These are phyloP conservation scores for Candida cerambycidarum DNA, from an alignment of 805 yeast species.

Conservation along the genomic window DNA sequence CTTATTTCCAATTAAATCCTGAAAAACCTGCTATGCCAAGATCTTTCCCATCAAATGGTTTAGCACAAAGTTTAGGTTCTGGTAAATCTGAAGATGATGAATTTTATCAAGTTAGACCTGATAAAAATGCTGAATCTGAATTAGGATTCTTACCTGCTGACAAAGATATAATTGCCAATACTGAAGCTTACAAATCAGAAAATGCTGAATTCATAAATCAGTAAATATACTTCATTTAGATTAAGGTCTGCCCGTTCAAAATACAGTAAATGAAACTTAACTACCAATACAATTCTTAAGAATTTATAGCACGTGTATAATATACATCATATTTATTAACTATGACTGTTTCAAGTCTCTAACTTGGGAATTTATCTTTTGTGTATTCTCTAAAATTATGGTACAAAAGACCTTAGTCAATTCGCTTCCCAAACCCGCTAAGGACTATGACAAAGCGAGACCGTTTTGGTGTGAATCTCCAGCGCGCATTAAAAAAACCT, in stretches of 20 bases:
- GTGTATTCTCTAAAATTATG: too few species aligned
- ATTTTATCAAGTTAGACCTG: conserved; percentile 44
- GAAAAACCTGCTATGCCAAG: conserved; percentile 76
- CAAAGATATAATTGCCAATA: conserved; percentile 25
- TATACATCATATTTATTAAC: conserved; percentile 12
- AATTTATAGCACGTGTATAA: conserved; percentile 9
- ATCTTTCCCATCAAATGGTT: conserved; percentile 71
- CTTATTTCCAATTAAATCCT: conserved; percentile 51
- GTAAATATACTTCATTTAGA: conserved; percentile 13
- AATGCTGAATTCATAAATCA: conserved; percentile 39
- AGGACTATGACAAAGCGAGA: too few species aligned
- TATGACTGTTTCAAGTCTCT: too few species aligned
- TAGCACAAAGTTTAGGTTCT: conserved; percentile 74
- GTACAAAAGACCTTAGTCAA: too few species aligned
- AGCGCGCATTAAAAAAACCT: conserved; percentile 1
- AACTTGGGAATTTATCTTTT: too few species aligned
- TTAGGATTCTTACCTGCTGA: conserved; percentile 37
- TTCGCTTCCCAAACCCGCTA: too few species aligned
- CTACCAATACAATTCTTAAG: conserved; percentile 1
- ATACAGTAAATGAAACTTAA: too few species aligned
- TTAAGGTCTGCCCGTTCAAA: too few species aligned
- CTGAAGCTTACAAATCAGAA: conserved; percentile 31
- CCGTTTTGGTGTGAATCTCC: too few species aligned
- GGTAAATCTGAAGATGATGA: conserved; percentile 44
- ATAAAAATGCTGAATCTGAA: conserved; percentile 36